Evolutionary conservation across 345 rosid genomes (phyloP).

Genomic region (Laguncularia racemosa): DNA sequence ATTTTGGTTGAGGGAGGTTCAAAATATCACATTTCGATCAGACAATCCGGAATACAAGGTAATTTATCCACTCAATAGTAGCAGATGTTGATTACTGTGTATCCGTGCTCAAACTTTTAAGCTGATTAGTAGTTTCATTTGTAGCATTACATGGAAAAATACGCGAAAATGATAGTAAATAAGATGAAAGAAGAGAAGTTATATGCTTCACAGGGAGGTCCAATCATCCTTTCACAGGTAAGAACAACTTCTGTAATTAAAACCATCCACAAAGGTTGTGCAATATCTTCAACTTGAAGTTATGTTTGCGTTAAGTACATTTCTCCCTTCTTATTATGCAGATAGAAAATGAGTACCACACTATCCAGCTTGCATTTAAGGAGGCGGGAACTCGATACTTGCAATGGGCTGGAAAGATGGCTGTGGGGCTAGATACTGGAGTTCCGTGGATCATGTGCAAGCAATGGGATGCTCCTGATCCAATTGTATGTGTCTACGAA

Average conservation of each 20-base stretch:
- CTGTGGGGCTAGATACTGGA: slow-evolving; percentile 22
- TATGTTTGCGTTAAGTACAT: neutral
- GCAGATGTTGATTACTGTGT: neutral
- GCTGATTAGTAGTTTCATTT: neutral
- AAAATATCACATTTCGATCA: slow-evolving; percentile 57
- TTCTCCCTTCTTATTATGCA: slow-evolving; percentile 4
- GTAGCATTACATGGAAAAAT: slow-evolving; percentile 38
- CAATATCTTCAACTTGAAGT: neutral
- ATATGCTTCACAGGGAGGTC: slow-evolving; percentile 50
- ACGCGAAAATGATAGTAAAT: slow-evolving; percentile 22
- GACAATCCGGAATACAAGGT: slow-evolving; percentile 83
- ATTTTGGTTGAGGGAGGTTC: slow-evolving; percentile 79
- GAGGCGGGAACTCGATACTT: slow-evolving; percentile 32
- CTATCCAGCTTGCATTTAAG: slow-evolving; percentile 33
- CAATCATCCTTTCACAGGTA: slow-evolving; percentile 44
- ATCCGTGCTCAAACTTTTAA: neutral
- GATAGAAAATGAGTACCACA: slow-evolving; percentile 54
- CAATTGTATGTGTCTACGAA: slow-evolving; percentile 23
- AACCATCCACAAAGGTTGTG: neutral
- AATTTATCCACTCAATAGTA: slow-evolving; percentile 4
- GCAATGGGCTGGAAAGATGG: slow-evolving; percentile 53
- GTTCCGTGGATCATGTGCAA: slow-evolving; percentile 62
- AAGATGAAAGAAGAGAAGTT: slow-evolving; percentile 34
- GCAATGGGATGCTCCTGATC: slow-evolving; percentile 48
- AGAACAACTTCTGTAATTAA: neutral